Evolutionary conservation across 345 rosid genomes (phyloP).

Genomic region (Salix koriyanagi): DNA sequence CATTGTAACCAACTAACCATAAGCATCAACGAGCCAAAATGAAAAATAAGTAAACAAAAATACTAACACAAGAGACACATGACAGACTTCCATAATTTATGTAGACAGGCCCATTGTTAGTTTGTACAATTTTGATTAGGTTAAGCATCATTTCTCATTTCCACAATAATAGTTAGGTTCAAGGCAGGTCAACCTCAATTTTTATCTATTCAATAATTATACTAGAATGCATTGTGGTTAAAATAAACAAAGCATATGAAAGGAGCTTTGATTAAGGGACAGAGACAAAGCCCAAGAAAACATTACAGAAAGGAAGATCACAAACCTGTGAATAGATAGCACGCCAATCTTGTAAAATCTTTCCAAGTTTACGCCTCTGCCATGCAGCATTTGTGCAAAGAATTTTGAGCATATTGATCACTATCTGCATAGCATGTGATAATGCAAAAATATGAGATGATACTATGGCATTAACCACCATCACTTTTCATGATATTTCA

Average conservation of each 20-base stretch:
- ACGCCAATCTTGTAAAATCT: slow-evolving; percentile 95
- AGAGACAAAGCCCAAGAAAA: not conserved
- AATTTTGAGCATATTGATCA: slow-evolving; percentile 83
- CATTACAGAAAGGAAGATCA: not conserved
- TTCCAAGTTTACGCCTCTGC: slow-evolving; percentile 99
- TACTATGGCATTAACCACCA: not conserved
- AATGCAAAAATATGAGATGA: not conserved
- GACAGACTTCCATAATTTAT: not conserved
- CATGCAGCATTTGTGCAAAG: slow-evolving; percentile 93
- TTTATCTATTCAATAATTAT: not conserved
- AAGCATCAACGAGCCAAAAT: not conserved
- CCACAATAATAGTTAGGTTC: not conserved
- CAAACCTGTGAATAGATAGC: slow-evolving; percentile 71
- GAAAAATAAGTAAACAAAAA: not conserved
- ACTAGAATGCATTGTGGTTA: not conserved
- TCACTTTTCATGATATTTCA: not conserved
- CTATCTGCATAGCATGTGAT: slow-evolving; percentile 59
- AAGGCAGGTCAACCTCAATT: not conserved
- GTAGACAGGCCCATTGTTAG: not conserved
- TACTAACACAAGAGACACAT: not conserved
- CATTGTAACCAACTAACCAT: not conserved
- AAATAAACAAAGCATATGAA: not conserved
- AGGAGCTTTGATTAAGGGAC: not conserved
- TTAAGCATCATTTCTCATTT: not conserved
- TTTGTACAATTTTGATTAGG: not conserved